Base-by-base conservation (phyloP, 2,329 filamentous ascomycete species). In the Sclerotinia subarctica region DNA sequence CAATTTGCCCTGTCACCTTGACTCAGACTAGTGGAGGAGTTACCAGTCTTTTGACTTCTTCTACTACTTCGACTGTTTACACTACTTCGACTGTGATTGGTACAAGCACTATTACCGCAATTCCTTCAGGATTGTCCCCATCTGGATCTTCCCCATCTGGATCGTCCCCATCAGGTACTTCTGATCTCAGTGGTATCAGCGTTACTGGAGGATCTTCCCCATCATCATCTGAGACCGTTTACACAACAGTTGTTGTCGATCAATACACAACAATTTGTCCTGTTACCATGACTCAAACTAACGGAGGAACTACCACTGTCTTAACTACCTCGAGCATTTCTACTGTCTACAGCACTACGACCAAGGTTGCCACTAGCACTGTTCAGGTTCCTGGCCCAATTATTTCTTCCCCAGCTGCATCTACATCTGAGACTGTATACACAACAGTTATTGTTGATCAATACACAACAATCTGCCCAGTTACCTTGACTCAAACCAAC, bases 261-360 rank as follows among this genome's bases (percentile, higher is more conserved):
- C 35, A 26, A 19, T 60, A 49, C 44, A 60, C 58, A 3, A 60
- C 58, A 32, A 5, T 60, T n/a, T 60, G 58, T 26, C 58, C 58
- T 17, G 58, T 60, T 10, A 60, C 58, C 19, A 32, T 60, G 42
- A 60, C 58, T 47, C 58, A 60, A 24, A 60, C 58, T n/a, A 49
- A 4, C n/a, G 58, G 44, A 24, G 58, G 58, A 47, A 24, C 26
- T 13, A 60, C 58, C 2, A 60, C 11, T 29, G 19, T 47, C 24
- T 49, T 60, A 4, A 60, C 58, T 24, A 60, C 58, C n/a, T 60
- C 58, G 10, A 60, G 5, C 58, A 60, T 5, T 11, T 60, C 58
- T 21, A 60, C 58, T 35, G 58, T 47, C 6, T 60, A 49, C 58
- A 60, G 11, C 24, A n/a, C 58, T 10, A 35, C 58, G 8, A 60